Conservation (phyloP, 2,329 filamentous ascomycete genomes). For the Coniochaeta prunicola region DNA sequence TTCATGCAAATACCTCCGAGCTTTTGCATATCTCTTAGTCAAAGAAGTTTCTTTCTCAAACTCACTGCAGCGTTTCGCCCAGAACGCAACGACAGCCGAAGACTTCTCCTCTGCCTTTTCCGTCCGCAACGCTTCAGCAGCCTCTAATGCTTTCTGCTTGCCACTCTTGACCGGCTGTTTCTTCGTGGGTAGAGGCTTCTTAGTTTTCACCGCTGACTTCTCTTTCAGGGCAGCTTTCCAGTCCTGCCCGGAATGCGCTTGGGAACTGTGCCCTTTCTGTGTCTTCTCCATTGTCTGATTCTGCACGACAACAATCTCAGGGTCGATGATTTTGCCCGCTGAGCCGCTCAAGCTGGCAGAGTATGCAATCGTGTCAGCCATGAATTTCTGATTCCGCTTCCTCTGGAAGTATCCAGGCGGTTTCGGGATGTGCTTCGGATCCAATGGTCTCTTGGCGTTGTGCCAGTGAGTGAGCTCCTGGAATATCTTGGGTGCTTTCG, state of each 20-base stretch:
- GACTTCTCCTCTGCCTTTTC: constrained; percentile 22
- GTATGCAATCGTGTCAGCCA: constrained; percentile 61
- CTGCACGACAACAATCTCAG: constrained; percentile 52
- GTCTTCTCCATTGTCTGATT: constrained; percentile 10
- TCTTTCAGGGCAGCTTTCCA: constrained; percentile 10
- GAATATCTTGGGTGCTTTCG: constrained; percentile 27
- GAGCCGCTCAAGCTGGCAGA: constrained; percentile 63
- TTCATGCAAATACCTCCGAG: constrained; percentile 36
- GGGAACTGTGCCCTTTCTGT: not conserved
- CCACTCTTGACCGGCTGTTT: constrained; percentile 16
- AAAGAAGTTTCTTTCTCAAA: constrained; percentile 37
- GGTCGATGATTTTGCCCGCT: constrained; percentile 53
- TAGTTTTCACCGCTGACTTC: constrained; percentile 12
- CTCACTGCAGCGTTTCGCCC: constrained; percentile 34
- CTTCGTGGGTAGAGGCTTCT: constrained; percentile 8
- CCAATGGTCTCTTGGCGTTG: constrained; percentile 45
- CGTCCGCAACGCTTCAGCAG: constrained; percentile 24
- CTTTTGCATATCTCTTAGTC: constrained; percentile 38
- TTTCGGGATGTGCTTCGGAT: constrained; percentile 24
- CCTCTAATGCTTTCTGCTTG: constrained; percentile 29
- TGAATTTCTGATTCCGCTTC: constrained; percentile 53
- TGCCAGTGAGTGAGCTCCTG: constrained; percentile 55
- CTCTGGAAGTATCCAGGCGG: constrained; percentile 22
- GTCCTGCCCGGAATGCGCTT: not conserved
- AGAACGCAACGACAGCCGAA: constrained; percentile 28